These are phyloP conservation scores for Fusarium sambucinum DNA, from an alignment of 2,329 filamentous ascomycete species.

Conservation along the genomic window DNA sequence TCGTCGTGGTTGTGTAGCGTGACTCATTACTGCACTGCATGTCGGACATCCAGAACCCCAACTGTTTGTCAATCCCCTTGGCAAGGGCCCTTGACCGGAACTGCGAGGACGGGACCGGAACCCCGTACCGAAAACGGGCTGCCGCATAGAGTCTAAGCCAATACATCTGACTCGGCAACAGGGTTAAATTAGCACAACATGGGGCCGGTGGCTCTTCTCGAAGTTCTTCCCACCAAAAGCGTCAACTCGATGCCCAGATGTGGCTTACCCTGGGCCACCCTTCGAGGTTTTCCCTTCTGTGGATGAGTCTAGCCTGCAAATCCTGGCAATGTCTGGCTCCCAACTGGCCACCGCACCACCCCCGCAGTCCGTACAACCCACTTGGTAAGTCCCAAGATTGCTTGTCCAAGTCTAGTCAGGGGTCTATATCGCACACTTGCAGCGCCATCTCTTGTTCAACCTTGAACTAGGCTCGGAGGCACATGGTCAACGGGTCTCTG, in stretches of 20 bases:
- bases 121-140: conserved; percentile 36
- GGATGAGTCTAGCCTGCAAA: conserved; percentile 32
- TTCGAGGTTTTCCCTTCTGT: conserved; percentile 45
- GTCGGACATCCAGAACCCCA: conserved; percentile 20
- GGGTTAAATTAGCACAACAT: conserved; percentile 44
- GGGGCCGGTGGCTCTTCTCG: conserved; percentile 36
- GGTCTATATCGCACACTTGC: conserved; percentile 42
- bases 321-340: conserved; percentile 22
- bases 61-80: conserved; percentile 22
- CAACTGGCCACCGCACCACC: conserved; percentile 46
- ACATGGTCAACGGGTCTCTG: conserved; percentile 38
- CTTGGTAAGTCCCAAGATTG: conserved; percentile 41
- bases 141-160: conserved; percentile 39
- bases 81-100: conserved; percentile 25
- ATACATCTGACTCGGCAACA: conserved; percentile 46
- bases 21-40: conserved; percentile 31
- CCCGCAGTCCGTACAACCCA: conserved; percentile 43
- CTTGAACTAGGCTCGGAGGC: conserved; percentile 39
- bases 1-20: conserved; percentile 25
- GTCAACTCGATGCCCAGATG: conserved; percentile 40
- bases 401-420: conserved; percentile 48
- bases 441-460: conserved; percentile 34
- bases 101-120: conserved; percentile 30
- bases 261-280: conserved; percentile 41
- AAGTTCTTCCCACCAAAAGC: conserved; percentile 38